These are phyloP conservation scores for Penicillium concentricum DNA, from an alignment of 2,329 filamentous ascomycete species.

Conservation along the genomic window DNA sequence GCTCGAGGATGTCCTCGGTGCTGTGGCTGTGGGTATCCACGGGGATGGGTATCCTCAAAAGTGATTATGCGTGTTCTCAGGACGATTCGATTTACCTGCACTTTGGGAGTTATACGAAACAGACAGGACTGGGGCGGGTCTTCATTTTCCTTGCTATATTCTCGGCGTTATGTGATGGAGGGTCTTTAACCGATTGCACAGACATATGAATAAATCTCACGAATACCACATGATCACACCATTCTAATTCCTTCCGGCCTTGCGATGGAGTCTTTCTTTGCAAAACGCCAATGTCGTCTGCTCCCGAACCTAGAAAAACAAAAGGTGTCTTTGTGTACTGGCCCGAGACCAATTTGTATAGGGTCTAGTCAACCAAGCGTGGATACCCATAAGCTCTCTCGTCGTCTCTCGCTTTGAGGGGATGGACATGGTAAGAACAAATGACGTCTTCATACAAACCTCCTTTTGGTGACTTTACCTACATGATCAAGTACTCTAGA, in stretches of 20 bases:
- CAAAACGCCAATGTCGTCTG: background rate
- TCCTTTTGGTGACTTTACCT: no score
- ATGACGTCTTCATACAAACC: background rate
- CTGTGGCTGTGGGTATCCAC: constrained; percentile 39
- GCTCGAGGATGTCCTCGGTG: constrained; percentile 45
- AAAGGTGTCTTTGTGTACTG: background rate
- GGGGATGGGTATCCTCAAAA: constrained; percentile 19
- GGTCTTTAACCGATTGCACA: constrained; percentile 2
- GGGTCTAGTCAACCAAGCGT: background rate
- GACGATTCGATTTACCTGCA: background rate
- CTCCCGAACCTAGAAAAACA: background rate
- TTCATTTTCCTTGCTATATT: background rate
- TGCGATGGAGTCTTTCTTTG: background rate
- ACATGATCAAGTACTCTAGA: no score
- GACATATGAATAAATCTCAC: background rate
- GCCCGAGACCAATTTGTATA: background rate
- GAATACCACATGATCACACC: background rate
- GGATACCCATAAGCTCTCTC: background rate
- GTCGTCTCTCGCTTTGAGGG: background rate
- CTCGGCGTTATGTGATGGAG: constrained; percentile 2
- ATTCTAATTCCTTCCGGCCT: background rate
- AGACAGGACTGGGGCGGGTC: background rate
- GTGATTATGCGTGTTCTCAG: background rate
- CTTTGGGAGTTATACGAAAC: background rate
- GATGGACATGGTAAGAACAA: background rate